A percentile compares a stretch with the other conserved stretches of the same genome.
Conservation (phyloP, 805 yeast species). For the Myxozyma vanderwaltii region DNA sequence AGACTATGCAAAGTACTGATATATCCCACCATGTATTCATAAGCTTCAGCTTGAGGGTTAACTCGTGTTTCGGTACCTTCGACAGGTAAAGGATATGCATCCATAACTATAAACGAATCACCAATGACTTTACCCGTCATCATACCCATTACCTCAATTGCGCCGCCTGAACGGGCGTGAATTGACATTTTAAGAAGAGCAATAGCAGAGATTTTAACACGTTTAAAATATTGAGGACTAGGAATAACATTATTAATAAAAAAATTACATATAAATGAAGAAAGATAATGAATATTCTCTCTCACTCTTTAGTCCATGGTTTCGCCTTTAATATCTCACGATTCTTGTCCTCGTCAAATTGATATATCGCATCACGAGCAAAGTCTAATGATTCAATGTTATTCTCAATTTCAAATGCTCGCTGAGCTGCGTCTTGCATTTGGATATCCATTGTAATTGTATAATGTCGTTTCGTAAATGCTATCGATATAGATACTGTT, state of each 20-base stretch:
- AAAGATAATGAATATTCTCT: too few species aligned
- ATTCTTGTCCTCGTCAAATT: slow-evolving; percentile 40
- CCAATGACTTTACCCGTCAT: slow-evolving; percentile 72
- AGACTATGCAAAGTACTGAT: slow-evolving; percentile 56
- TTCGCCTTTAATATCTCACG: slow-evolving; percentile 33
- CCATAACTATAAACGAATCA: slow-evolving; percentile 66
- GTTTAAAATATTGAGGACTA: slow-evolving; percentile 62
- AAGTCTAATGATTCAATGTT: slow-evolving; percentile 33
- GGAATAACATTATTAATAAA: background rate
- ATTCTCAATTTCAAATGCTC: slow-evolving; percentile 40
- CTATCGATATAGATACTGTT: too few species aligned
- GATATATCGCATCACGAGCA: slow-evolving; percentile 37
- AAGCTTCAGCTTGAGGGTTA: slow-evolving; percentile 90
- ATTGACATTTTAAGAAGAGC: slow-evolving; percentile 74
- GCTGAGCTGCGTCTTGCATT: slow-evolving; percentile 30
- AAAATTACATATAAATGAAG: slow-evolving; percentile 9
- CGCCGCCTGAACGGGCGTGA: slow-evolving; percentile 82
- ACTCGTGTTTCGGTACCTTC: slow-evolving; percentile 96
- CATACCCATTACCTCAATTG: slow-evolving; percentile 95
- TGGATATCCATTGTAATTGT: slow-evolving; percentile 18
- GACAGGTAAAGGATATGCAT: slow-evolving; percentile 85
- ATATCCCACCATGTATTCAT: slow-evolving; percentile 91
- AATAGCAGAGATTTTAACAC: slow-evolving; percentile 64
- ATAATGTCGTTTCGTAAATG: too few species aligned
- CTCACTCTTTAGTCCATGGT: slow-evolving; percentile 39